A percentile compares a stretch with the other conserved stretches of the same genome.
phyloP scores from a whole-genome alignment of 2,329 filamentous ascomycete species.

The Coniochaeta sp. region DNA sequence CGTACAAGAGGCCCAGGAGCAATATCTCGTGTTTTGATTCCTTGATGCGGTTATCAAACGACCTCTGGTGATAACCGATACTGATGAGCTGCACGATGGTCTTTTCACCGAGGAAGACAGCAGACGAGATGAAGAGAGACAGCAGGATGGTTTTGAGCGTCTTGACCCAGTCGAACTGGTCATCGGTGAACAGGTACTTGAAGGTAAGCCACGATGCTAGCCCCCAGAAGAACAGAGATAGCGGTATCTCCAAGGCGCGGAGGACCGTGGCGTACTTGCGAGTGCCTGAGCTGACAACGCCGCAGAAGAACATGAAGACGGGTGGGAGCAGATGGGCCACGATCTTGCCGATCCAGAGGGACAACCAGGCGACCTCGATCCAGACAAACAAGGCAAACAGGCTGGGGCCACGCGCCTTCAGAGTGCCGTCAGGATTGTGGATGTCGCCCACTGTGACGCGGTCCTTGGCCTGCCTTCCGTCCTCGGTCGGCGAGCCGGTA shows the following conservation, averaged over 20 bases:
- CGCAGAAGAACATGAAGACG: constrained; percentile 61
- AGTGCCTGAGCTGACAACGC: constrained; percentile 61
- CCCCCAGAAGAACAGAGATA: constrained; percentile 64
- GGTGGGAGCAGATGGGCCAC: constrained; percentile 52
- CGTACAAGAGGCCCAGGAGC: constrained; percentile 78
- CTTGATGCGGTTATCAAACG: constrained; percentile 76
- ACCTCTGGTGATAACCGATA: constrained; percentile 78
- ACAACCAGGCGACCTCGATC: constrained; percentile 62
- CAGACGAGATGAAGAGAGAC: constrained; percentile 58
- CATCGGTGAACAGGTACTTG: constrained; percentile 39
- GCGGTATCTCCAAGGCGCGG: constrained; percentile 54
- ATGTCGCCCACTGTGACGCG: constrained; percentile 27
- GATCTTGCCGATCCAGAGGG: constrained; percentile 60
- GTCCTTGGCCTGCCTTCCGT: constrained; percentile 12
- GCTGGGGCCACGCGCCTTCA: constrained; percentile 33
- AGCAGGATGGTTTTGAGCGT: constrained; percentile 57
- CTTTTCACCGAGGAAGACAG: constrained; percentile 70
- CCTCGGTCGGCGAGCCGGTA: constrained; percentile 30
- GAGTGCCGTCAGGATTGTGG: constrained; percentile 9
- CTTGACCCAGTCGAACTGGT: constrained; percentile 43
- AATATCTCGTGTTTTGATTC: constrained; percentile 82
- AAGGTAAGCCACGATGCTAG: constrained; percentile 57
- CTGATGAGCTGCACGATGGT: constrained; percentile 74
- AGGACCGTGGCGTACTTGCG: constrained; percentile 64
- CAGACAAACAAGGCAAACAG: constrained; percentile 59